Base-by-base conservation (phyloP, 192 early-diverging fungal species). In the Ambispora gerdemannii region DNA sequence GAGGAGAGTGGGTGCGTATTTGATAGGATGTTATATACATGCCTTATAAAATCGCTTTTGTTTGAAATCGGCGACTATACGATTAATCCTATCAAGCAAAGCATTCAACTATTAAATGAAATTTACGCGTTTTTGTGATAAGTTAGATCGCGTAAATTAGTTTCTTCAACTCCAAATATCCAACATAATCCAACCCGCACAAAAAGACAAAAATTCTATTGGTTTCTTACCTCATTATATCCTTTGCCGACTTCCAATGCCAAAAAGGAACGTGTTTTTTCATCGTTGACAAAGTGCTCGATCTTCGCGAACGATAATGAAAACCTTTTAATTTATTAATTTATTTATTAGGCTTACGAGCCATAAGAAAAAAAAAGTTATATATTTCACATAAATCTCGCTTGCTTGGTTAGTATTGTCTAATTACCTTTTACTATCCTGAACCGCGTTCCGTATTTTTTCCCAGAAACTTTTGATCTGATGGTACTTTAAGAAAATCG, bases 401-500 rank as follows among this genome's bases (percentile, higher is more conserved):
- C 6, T 32, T 19, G n/a, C 11, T 11, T 15, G 62, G 7, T 11
- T 20, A 47, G 28, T 2, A 67, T 25, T 15, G 7, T 13, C 13
- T 22, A 11, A 32, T 70, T 50, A 61, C 69, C 49, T 67, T 63
- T 72, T 72, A 25, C 36, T 63, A 34, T 60, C 27, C 4, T 53
- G 22, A 43, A 81, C 43, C 0, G 36, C 55, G n/a, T 69, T 68
- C 27, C 24, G 59, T 22, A 85, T 52, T 13, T 68, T 59, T 1
- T 72, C 58, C 38, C 68, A 53, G 56, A 83, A 83, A 1, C 63
- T 63, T 11, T 75, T 43, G 34, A 82, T 77, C 50, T 85, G 82
- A 71, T 76, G 77, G 32, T 77, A 76, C 68, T 83, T 85, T 31
- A 85, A 72, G 71, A 76, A 79, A 1, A 82, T 50, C 24, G 73